Percentiles rank a stretch among this genome's conserved stretches.
Conservation (phyloP, 441 rosid species). For the Euphorbia schlechtendalii region DNA sequence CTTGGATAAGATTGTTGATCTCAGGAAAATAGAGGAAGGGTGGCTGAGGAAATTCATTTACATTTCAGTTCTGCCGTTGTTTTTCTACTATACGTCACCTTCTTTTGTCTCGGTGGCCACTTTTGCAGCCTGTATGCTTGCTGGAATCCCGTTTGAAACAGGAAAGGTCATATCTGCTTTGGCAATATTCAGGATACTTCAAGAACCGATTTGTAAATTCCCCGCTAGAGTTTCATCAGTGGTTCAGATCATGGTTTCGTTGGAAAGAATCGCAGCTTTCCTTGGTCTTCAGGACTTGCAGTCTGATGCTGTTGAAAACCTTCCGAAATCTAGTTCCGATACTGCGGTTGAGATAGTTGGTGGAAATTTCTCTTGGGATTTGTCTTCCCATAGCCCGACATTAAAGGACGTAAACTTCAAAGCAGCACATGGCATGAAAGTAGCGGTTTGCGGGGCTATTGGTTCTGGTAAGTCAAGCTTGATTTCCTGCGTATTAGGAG, state of each 20-base stretch:
- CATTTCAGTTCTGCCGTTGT: constrained; percentile 25
- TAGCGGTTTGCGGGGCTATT: constrained; percentile 64
- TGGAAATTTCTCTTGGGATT: constrained; percentile 53
- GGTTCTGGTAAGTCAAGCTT: constrained; percentile 63
- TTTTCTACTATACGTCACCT: constrained; percentile 46
- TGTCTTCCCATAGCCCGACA: constrained; percentile 31
- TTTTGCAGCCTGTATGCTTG: constrained; percentile 43
- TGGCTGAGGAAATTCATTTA: constrained; percentile 50
- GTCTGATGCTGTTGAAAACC: constrained; percentile 31
- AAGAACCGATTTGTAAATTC: constrained; percentile 40
- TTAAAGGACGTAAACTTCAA: constrained; percentile 38
- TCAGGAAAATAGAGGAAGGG: constrained; percentile 35
- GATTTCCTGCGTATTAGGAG: constrained; percentile 39
- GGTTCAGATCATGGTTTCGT: constrained; percentile 55
- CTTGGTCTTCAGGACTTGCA: constrained; percentile 43
- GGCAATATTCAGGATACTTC: constrained; percentile 58
- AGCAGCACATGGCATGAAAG: constrained; percentile 40
- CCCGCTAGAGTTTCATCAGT: constrained; percentile 45
- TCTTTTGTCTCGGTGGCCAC: constrained; percentile 46
- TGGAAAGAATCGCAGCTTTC: constrained; percentile 48
- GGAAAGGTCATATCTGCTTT: constrained; percentile 63
- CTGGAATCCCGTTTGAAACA: constrained; percentile 48
- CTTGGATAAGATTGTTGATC: constrained; percentile 40
- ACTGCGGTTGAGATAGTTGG: constrained; percentile 37
- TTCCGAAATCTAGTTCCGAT: constrained; percentile 31